phyloP scores from a whole-genome alignment of 805 yeast species.

The Wickerhamomyces canadensis region DNA sequence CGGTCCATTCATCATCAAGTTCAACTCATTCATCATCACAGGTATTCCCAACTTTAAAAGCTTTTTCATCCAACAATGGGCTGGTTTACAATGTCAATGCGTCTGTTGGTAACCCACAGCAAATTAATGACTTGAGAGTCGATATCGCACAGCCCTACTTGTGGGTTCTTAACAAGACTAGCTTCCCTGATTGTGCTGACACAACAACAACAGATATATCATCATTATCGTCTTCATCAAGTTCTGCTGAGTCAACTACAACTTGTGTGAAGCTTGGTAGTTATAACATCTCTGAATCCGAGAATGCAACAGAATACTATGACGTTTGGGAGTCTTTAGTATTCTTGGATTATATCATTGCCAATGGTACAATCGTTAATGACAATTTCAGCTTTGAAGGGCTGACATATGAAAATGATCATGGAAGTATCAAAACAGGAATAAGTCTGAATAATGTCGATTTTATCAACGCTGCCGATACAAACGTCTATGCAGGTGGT shows the following conservation, averaged over 20 bases:
- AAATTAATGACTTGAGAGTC: conserved; percentile 25
- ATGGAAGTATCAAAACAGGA: background rate
- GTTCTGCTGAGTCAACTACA: no score
- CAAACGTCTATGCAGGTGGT: conserved; percentile 35
- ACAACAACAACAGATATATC: conserved; percentile 1
- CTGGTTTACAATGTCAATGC: conserved; percentile 27
- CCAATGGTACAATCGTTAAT: conserved; percentile 15
- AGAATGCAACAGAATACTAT: background rate
- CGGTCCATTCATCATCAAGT: no score
- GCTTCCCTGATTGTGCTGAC: conserved; percentile 7
- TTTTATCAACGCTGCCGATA: conserved; percentile 34
- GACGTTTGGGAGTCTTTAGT: background rate
- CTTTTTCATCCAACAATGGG: conserved; percentile 2
- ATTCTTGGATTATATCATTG: conserved; percentile 11
- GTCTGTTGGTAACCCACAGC: conserved; percentile 28
- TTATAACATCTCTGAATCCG: conserved; percentile 7
- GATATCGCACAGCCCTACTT: conserved; percentile 35
- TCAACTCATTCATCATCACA: conserved; percentile 1
- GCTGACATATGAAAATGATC: background rate
- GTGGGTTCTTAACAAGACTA: conserved; percentile 26
- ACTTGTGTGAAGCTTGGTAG: conserved; percentile 13
- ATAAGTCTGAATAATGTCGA: conserved; percentile 22
- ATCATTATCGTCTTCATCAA: background rate
- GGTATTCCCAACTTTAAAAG: conserved; percentile 10
- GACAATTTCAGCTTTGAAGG: conserved; percentile 8